Evolutionary conservation across 2,329 filamentous ascomycete species (phyloP).

Genomic region (Herpotrichia juniperi): DNA sequence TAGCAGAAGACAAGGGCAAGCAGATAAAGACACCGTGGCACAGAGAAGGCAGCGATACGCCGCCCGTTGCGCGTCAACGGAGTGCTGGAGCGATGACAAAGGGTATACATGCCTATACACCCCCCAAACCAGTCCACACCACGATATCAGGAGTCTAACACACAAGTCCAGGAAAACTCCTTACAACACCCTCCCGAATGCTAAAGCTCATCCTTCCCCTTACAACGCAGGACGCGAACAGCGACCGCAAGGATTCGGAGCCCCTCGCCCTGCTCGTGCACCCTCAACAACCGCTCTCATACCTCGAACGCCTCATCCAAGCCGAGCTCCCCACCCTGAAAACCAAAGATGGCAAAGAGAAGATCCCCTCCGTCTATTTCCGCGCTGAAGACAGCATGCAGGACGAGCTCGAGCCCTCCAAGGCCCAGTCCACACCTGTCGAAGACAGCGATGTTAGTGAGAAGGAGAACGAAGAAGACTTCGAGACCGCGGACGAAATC

Average conservation of each 20-base stretch:
- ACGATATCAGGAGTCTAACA: neutral
- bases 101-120: slow-evolving; percentile 49
- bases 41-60: slow-evolving; percentile 63
- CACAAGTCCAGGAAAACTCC: slow-evolving; percentile 66
- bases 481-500: slow-evolving; percentile 56
- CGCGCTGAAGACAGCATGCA: slow-evolving; percentile 77
- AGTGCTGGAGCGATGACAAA: slow-evolving; percentile 68
- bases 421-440: slow-evolving; percentile 32
- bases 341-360: slow-evolving; percentile 67
- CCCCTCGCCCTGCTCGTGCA: slow-evolving; percentile 85
- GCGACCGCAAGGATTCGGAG: slow-evolving; percentile 73
- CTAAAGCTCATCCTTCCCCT: slow-evolving; percentile 82
- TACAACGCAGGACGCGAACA: slow-evolving; percentile 64
- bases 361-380: slow-evolving; percentile 77
- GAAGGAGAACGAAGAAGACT: slow-evolving; percentile 45
- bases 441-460: slow-evolving; percentile 27
- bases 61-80: slow-evolving; percentile 60
- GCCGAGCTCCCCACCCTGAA: slow-evolving; percentile 78
- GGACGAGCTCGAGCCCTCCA: slow-evolving; percentile 52
- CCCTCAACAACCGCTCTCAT: slow-evolving; percentile 88
- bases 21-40: slow-evolving; percentile 71
- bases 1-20: slow-evolving; percentile 58
- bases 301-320: slow-evolving; percentile 87
- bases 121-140: neutral
- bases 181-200: slow-evolving; percentile 80